Percentiles rank a stretch among this genome's conserved stretches.
Conservation (phyloP, 1,284 basidiomycete genomes). For the Pseudozyma pruni region DNA sequence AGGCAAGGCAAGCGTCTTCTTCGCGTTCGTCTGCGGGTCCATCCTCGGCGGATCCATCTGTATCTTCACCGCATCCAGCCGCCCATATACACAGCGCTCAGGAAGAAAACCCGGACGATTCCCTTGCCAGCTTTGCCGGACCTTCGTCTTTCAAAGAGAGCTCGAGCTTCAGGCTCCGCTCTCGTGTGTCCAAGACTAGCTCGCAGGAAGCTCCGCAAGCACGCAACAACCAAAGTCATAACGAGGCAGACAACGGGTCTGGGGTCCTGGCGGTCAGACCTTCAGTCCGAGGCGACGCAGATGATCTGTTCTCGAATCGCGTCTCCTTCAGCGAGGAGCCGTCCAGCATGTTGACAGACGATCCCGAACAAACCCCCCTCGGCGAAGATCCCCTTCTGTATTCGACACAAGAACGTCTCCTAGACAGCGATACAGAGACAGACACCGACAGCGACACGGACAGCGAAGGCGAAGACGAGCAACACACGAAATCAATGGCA, state of each 20-base stretch:
- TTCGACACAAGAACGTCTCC: slow-evolving; percentile 36
- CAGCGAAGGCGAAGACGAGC: slow-evolving; percentile 13
- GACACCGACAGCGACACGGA: slow-evolving; percentile 34
- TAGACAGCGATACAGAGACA: slow-evolving; percentile 42
- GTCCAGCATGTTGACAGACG: slow-evolving; percentile 34
- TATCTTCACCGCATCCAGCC: background rate
- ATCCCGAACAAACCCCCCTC: slow-evolving; percentile 53
- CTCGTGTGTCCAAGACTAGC: slow-evolving; percentile 15
- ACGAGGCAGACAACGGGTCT: no score
- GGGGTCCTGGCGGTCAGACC: no score
- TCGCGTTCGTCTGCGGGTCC: background rate
- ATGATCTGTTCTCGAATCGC: slow-evolving; percentile 11
- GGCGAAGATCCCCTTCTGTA: slow-evolving; percentile 58
- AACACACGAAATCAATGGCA: background rate
- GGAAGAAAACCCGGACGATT: slow-evolving; percentile 29
- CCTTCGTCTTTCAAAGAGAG: slow-evolving; percentile 29
- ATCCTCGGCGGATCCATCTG: background rate
- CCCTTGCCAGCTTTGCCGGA: slow-evolving; percentile 26
- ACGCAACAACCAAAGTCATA: no score
- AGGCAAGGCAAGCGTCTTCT: background rate
- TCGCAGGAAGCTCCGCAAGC: background rate
- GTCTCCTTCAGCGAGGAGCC: slow-evolving; percentile 51
- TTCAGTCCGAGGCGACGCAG: background rate
- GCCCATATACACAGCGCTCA: slow-evolving; percentile 4
- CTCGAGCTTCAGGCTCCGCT: slow-evolving; percentile 38